Conservation (phyloP, 108 stramenopile genomes). For the Discostella stelligeroides region DNA sequence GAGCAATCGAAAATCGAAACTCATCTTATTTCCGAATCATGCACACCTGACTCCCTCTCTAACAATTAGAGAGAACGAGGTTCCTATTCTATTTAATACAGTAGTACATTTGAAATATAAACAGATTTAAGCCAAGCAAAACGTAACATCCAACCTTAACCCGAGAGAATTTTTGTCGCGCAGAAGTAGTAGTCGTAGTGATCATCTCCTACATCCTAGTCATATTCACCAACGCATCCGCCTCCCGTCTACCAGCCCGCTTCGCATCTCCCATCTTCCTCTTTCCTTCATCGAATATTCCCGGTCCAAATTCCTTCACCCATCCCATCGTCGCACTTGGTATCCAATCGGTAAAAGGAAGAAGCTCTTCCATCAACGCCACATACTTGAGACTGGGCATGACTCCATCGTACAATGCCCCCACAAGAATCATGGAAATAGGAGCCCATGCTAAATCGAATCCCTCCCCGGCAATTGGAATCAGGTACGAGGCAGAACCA, state of each 20-base stretch:
- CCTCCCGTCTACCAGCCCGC: constrained; percentile 11
- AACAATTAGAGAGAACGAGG: no score
- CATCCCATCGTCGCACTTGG: constrained; percentile 91
- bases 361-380: constrained; percentile 79
- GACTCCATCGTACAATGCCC: constrained; percentile 84
- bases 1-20: no score
- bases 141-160: no score
- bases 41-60: no score
- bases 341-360: constrained; percentile 94
- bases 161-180: no score
- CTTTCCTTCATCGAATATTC: constrained; percentile 35
- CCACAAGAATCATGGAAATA: constrained; percentile 76
- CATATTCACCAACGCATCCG: constrained; percentile 23
- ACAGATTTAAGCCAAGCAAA: no score
- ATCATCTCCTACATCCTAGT: neutral
- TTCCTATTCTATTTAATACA: no score
- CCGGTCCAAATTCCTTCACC: constrained; percentile 72
- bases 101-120: no score
- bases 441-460: constrained; percentile 93
- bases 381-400: constrained; percentile 80
- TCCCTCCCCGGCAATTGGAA: constrained; percentile 88
- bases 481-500: constrained; percentile 76
- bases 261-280: constrained; percentile 28
- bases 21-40: no score
- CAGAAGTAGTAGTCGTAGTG: no score